Evolutionary conservation across 495 filamentous ascomycete genomes (phyloP), one percentile per base, ranked within the genome.

Genomic region (Delitschia confertaspora): DNA sequence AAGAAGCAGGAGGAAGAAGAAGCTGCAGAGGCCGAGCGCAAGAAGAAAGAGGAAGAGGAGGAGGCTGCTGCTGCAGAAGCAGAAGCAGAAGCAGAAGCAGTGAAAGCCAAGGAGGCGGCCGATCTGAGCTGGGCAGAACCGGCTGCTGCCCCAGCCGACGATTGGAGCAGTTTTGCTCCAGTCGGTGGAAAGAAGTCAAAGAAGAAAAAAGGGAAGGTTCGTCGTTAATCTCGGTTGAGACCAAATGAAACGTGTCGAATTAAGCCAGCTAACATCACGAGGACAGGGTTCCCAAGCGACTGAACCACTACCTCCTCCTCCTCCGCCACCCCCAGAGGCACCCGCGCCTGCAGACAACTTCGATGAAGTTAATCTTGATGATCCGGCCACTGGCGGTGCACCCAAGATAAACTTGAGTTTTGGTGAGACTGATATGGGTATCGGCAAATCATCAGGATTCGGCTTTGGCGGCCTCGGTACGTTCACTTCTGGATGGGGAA

Each of bases 1-100:
- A 60, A 20, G 60, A 57, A 19, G 49, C 43, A 30, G 51, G 51
- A 27, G 49, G 46, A 42, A 55, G 45, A 38, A 59, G 57, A 37
- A 57, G 52, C 38, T 58, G 58, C 46, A 60, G 63, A 21, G 60
- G 64, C 10, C 55, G 62, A 47, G 59, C 57, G 10, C 58, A 62
- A 18, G 62, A 52, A 9, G 54, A 63, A 30, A 53, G 63, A 37
- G 47, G 65, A 31, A 57, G 66, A 24, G 44, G 49, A 22, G 38
- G 43, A 30, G 34, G 50, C 46, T 11, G 49, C n/a, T 43, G 33
- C 42, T 42, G 13, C 47, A 59, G 53, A 50, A 57, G 50, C 50
- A 57, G 42, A 46, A 47, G 22, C 50, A 61, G 59, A 66, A 32
- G 61, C 60, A 23, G 64, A 65, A 24, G 51, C 55, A 16, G 62